Evolutionary conservation across 2,329 filamentous ascomycete genomes (phyloP), one percentile per base, ranked within the genome.

Genomic region (Coleophoma eucalyptorum): DNA sequence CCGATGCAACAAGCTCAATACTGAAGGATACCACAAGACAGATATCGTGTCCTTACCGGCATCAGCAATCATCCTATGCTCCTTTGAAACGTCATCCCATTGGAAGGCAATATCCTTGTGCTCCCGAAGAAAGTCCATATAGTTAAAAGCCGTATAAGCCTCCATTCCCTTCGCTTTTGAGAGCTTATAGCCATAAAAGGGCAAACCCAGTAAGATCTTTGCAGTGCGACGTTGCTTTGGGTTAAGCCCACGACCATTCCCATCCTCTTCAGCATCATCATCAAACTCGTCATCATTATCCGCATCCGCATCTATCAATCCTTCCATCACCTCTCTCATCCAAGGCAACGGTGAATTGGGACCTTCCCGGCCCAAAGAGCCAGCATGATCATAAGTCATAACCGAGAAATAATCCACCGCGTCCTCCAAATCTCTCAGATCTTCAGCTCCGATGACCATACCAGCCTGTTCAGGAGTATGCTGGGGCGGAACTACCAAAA

Each of bases 331-430:
- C 32, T 46, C 26, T 32, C 31, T 34, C 43, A 37, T 46, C 43
- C 43, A 46, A 10, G 12, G 21, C 26, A 46, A 19, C 43, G 43
- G 43, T 7, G 43, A 31, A 35, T 46, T 46, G 13, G 43, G 43
- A 7, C 43, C 43, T 35, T 35, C 43, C 21, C 31, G 18, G 18
- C 43, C 43, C 16, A 35, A 35, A 3, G 43, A 46, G 21, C 15
- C 43, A 46, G 43, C 32, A 20, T 46, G 43, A 46, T 46, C 43
- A 35, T 46, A 46, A 18, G 43, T 46, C 43, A 46, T 46, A 15
- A 46, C 43, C 11, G 43, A 46, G 15, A 46, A 35, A 26, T 46
- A 46, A 20, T 46, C 43, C 10, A 46, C 43, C n/a, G 32, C 32
- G 34, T 46, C 43, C 43, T 46, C 43, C 13, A 46, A 34, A n/a